Percentiles rank a stretch among this genome's conserved stretches.
Evolutionary conservation across 352 stramenopile genomes (phyloP).

Genomic region (Phytopythium oedochilum): DNA sequence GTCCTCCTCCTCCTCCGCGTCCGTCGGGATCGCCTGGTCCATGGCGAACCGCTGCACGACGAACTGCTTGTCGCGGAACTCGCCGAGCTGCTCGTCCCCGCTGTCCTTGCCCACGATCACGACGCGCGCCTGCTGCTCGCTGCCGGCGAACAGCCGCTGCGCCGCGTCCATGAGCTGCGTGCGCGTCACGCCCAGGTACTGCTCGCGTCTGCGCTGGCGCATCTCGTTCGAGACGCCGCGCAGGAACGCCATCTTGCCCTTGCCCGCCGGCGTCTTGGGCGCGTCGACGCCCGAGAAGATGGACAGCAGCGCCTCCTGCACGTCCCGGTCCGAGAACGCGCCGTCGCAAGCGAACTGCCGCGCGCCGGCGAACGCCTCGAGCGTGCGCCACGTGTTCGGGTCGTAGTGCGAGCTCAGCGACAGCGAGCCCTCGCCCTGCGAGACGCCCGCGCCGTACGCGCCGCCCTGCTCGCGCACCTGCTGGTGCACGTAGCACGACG

Average conservation of each 20-base stretch:
- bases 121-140: conserved; percentile 19
- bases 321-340: conserved; percentile 61
- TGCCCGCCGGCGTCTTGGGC: conserved; percentile 71
- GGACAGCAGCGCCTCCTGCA: conserved; percentile 76
- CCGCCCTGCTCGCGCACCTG: conserved; percentile 77
- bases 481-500: conserved; percentile 79
- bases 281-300: conserved; percentile 75
- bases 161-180: conserved; percentile 46
- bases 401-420: conserved; percentile 83
- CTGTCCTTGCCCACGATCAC: conserved; percentile 69
- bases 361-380: conserved; percentile 64
- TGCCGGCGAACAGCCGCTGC: conserved; percentile 40
- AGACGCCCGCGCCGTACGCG: conserved; percentile 69
- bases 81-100: conserved; percentile 15
- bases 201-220: conserved; percentile 60
- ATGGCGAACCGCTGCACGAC: conserved; percentile 28
- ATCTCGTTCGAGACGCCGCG: conserved; percentile 83
- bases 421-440: conserved; percentile 75
- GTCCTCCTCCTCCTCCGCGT: not conserved
- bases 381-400: conserved; percentile 74
- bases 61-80: conserved; percentile 44
- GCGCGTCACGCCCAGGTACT: conserved; percentile 52
- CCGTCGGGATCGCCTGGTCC: not conserved
- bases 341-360: conserved; percentile 43
- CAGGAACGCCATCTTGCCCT: conserved; percentile 72